Base-by-base conservation (phyloP, 163 green algal genomes). In the Scenedesmus sp. region DNA sequence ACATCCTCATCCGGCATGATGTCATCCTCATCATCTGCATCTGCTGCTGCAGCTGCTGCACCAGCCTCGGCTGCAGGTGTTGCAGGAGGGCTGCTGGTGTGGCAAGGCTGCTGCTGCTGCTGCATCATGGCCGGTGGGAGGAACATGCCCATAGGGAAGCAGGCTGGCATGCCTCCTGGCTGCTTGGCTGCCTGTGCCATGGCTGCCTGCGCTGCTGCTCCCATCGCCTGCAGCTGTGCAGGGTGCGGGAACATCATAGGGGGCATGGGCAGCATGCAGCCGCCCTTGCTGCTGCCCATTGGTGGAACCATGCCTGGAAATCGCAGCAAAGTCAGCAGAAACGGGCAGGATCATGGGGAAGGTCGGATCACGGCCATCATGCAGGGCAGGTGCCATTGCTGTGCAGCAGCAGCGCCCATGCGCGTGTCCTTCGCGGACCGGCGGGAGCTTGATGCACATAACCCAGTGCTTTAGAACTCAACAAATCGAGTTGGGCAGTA, bases 241-340 rank as follows among this genome's bases (percentile, higher is more conserved):
- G 83, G 83, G n/a, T 88, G 83, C 12, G 85, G 85, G 85, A 89
- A 89, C 85, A 89, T 82, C 85, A 82, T 89, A 4, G 62, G 85
- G 12, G 74, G 73, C 85, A 89, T 89, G 18, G 85, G 85, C 54
- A 76, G 85, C 15, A 89, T 66, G 70, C 70, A 79, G 70, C 70
- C 70, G 13, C 23, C 70, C 23, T 79, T 79, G 70, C 70, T 23
- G 13, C 46, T 52, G 23, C 23, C 2, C 1, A 79, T 52, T 79
- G 70, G 23, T 23, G 70, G 70, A 6, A 52, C 70, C 70, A 79
- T 79, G 70, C 70, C 70, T 79, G 70, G 1, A 79, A 6, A n/a
- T 52, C 12, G 18, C 70, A 76, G 16, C 15, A 79, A 46, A 79
- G 23, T 7, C 70, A 79, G 70, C 70, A 79, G 2, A 79, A 23